Evolutionary conservation across 2,329 filamentous ascomycete genomes (phyloP).

Genomic region (Blumeriella jaapii): DNA sequence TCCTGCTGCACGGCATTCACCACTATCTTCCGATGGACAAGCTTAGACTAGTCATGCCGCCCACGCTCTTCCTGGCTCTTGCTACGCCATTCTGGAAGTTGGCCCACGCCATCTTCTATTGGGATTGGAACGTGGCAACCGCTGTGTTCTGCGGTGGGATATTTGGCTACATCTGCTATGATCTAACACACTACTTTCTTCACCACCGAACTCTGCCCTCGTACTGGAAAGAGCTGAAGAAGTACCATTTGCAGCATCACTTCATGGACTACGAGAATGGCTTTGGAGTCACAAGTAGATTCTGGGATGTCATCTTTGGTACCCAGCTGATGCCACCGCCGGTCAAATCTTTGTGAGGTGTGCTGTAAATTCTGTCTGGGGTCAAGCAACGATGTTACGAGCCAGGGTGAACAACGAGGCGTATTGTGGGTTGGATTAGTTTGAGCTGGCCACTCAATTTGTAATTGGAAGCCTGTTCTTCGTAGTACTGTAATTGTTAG

Average conservation of each 20-base stretch:
- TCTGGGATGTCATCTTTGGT: constrained; percentile 90
- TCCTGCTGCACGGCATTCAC: constrained; percentile 91
- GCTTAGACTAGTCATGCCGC: constrained; percentile 94
- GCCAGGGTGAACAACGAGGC: constrained; percentile 1
- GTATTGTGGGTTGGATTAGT: constrained; percentile 9
- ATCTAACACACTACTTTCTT: constrained; percentile 96
- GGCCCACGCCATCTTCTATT: constrained; percentile 70
- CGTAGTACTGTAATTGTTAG: constrained; percentile 8
- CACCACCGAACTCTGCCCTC: constrained; percentile 86
- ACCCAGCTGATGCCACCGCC: constrained; percentile 53
- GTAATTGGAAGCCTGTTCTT: constrained; percentile 1
- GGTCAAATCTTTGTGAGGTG: constrained; percentile 16
- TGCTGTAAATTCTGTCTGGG: neutral
- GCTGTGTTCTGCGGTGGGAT: constrained; percentile 80
- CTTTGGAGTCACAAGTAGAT: constrained; percentile 89
- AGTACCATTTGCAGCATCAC: constrained; percentile 93
- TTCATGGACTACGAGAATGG: constrained; percentile 97
- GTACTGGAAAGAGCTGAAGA: constrained; percentile 89
- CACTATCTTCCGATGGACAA: constrained; percentile 99
- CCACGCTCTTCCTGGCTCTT: constrained; percentile 71
- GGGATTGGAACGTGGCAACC: constrained; percentile 72
- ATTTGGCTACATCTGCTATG: constrained; percentile 93
- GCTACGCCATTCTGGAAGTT: constrained; percentile 88
- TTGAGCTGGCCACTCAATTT: constrained; percentile 12
- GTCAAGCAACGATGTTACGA: constrained; percentile 17